These are phyloP conservation scores for Xylariaceae sp. DNA, from an alignment of 2,329 filamentous ascomycete genomes.

Conservation along the genomic window DNA sequence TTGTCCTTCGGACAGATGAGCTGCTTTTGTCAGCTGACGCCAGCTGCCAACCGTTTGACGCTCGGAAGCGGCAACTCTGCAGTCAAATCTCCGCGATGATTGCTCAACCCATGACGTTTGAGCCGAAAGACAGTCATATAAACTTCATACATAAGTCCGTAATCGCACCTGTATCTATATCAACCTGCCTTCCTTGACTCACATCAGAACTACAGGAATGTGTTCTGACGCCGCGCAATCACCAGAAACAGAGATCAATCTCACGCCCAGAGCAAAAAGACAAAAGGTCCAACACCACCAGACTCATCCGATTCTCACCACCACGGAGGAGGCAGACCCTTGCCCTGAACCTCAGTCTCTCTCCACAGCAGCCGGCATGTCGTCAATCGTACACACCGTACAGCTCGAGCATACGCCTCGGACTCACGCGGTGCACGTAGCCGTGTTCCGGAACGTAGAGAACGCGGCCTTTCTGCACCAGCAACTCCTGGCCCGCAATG, in stretches of 20 bases:
- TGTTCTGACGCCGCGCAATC: not conserved
- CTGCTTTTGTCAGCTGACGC: no score
- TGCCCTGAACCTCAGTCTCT: not conserved
- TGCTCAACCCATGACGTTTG: no score
- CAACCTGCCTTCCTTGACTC: not conserved
- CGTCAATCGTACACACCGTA: constrained; percentile 53
- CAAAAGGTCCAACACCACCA: constrained; percentile 14
- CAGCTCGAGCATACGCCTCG: constrained; percentile 69
- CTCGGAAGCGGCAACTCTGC: no score
- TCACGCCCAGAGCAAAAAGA: constrained; percentile 5
- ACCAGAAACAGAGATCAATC: not conserved
- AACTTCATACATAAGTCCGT: no score
- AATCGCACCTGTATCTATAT: not conserved
- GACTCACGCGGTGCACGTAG: constrained; percentile 63
- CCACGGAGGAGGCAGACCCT: not conserved
- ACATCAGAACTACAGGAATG: constrained; percentile 1
- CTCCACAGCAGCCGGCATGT: not conserved
- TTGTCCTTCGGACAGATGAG: no score
- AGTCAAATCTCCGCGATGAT: no score
- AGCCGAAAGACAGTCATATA: no score
- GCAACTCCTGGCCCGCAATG: constrained; percentile 79
- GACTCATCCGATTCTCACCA: not conserved
- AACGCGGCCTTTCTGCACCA: constrained; percentile 75
- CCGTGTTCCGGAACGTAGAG: constrained; percentile 67
- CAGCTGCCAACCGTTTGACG: no score